Base-by-base conservation (phyloP, 495 filamentous ascomycete genomes). In the Cenococcum geophilum region DNA sequence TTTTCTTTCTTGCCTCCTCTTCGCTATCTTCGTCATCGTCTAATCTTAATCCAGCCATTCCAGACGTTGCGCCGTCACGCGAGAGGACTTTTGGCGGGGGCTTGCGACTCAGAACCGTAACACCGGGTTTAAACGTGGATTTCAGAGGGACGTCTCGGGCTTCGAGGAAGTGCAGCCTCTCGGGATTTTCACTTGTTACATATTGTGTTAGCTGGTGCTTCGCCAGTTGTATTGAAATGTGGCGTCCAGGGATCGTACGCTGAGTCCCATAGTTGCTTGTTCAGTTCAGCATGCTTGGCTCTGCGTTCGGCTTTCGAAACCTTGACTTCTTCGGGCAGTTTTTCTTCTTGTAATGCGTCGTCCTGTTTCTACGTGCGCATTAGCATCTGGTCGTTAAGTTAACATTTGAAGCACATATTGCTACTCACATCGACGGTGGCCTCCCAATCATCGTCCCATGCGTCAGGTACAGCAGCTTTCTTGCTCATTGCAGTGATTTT, bases 361-460 rank as follows among this genome's bases (percentile, higher is more conserved):
- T 71, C 73, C 61, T 79, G 67, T 57, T 74, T 72, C 74, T 82
- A 68, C 4, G 27, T 20, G 55, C 42, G 51, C 32, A 40, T 51
- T 9, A 67, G 57, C 52, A 43, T 42, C 42, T 9, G 25, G 42
- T 57, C 35, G n/a, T 37, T 14, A 27, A 6, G 48, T 60, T 34
- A 16, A 20, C 0, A 2, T 34, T 23, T 57, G 20, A 10, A 32
- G 37, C 37, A 40, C 21, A 32, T 32, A 32, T 32, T 32, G 40
- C 40, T 45, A 71, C 75, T 60, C 76, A 86, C 84, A 76, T 95
- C 89, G 40, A 87, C 89, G 70, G 87, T 78, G 5, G 75, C 76
- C 70, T 91, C 88, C 89, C 90, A 96, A 67, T 96, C 89, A 64
- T 92, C 89, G 59, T 90, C 91, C 91, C 91, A 96, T 50, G 89